Conservation (phyloP, 495 filamentous ascomycete species). For the Hyphodiscus hymeniophilus region DNA sequence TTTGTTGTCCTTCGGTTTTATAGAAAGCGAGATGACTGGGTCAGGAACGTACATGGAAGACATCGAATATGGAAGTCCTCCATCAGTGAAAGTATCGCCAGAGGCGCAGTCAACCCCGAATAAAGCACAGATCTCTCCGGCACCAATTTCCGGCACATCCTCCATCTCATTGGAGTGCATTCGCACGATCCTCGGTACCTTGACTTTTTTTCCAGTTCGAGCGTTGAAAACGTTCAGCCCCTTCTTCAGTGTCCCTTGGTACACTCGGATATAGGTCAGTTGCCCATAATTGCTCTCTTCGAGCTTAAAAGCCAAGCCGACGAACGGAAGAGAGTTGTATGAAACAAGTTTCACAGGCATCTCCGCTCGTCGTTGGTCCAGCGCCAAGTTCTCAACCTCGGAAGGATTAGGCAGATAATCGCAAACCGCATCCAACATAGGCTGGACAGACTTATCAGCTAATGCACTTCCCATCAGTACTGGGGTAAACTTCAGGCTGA, state of each 20-base stretch:
- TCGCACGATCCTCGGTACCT: slow-evolving; percentile 92
- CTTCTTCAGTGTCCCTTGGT: slow-evolving; percentile 88
- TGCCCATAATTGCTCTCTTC: slow-evolving; percentile 99
- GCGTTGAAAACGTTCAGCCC: slow-evolving; percentile 89
- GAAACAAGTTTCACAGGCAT: slow-evolving; percentile 76
- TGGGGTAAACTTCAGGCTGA: slow-evolving; percentile 83
- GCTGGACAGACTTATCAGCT: slow-evolving; percentile 91
- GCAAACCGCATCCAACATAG: slow-evolving; percentile 93
- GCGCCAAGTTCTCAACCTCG: slow-evolving; percentile 83
- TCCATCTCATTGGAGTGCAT: slow-evolving; percentile 99
- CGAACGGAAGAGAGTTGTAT: slow-evolving; percentile 88
- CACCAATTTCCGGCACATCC: slow-evolving; percentile 82
- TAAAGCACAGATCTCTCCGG: slow-evolving; percentile 96
- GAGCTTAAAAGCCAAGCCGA: slow-evolving; percentile 96
- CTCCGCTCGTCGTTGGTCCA: slow-evolving; percentile 75
- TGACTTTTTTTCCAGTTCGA: slow-evolving; percentile 88
- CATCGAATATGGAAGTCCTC: slow-evolving; percentile 88
- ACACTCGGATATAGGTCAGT: slow-evolving; percentile 96
- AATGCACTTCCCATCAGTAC: slow-evolving; percentile 95
- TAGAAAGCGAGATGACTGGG: slow-evolving; percentile 93
- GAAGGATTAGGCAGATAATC: slow-evolving; percentile 92
- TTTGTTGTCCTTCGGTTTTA: slow-evolving; percentile 91
- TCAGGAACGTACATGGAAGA: slow-evolving; percentile 99
- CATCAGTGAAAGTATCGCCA: slow-evolving; percentile 97
- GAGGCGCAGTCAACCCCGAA: slow-evolving; percentile 98